Evolutionary conservation across 2,329 filamentous ascomycete genomes (phyloP), one percentile per base, ranked within the genome.

Genomic region (Thielaviopsis ethacetica): DNA sequence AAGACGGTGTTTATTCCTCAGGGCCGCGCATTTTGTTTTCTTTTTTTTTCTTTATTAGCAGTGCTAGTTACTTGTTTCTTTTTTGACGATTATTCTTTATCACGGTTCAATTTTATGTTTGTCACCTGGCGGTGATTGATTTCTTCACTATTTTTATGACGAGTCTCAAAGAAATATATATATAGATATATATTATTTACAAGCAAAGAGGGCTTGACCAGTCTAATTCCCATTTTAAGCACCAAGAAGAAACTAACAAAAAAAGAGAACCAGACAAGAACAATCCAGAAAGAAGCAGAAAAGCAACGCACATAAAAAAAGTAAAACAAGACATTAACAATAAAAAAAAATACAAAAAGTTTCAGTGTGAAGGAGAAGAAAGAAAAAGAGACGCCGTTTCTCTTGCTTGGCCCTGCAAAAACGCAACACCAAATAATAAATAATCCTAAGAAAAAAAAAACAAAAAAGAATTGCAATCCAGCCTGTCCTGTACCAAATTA

Each of bases 281-380:
- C 56, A 49, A 50, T 47, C 41, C 12, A 22, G 30, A 27, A 61
- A 57, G 22, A 4, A 47, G 52, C 10, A 38, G 60, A 61, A 44
- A 30, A 56, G 27, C 53, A 57, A 58, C 57, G 38, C 55, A 13
- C 56, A 56, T 56, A 62, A 63, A 61, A 60, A 61, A 60, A 64
- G 58, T 54, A 53, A 56, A 62, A 60, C 5, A 34, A 10, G 30
- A 9, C 30, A 34, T 34, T 34, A 12, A 34, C 30, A 12, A 34
- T 34, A 10, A 12, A 34, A 4, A 12, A 34, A 12, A 34, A 27
- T 27, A 27, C 7, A 34, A 34, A 34, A 34, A 34, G 30, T 12
- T 2, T 6, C 2, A 10, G 30, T 4, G 9, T 27, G 4, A 27
- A 34, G 30, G 10, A 34, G 30, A 34, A 34, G 30, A 34, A 34